A percentile compares a stretch with the other conserved stretches of the same genome.
These are phyloP conservation scores for Coffea eugenioides DNA, from an alignment of 257 asterid species.

Conservation along the genomic window DNA sequence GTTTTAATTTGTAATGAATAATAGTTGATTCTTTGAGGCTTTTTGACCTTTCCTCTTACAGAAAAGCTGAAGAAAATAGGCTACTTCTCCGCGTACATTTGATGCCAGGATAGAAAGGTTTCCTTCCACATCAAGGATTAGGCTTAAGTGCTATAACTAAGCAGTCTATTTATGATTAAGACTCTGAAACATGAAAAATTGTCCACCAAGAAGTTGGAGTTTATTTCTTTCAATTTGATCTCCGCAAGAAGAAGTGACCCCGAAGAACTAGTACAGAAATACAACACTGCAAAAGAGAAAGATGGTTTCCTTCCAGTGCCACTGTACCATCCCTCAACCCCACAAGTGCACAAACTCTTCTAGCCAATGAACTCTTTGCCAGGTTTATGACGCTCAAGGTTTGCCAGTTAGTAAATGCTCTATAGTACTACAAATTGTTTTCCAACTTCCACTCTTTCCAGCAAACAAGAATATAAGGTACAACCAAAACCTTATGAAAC, in stretches of 20 bases:
- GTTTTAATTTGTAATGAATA: too few relatives aligned
- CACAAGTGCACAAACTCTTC: neutral
- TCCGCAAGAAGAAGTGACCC: neutral
- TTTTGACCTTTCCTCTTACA: too few relatives aligned
- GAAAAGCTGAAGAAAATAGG: too few relatives aligned
- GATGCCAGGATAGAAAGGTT: too few relatives aligned
- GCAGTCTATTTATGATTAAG: neutral
- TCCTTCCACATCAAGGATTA: too few relatives aligned
- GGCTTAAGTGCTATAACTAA: neutral
- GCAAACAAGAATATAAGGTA: neutral
- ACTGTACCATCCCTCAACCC: neutral
- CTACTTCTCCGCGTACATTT: too few relatives aligned
- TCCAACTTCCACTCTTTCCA: neutral
- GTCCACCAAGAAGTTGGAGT: neutral
- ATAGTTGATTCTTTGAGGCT: too few relatives aligned
- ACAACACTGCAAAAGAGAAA: neutral
- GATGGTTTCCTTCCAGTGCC: neutral
- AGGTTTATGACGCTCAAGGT: neutral
- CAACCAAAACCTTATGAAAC: neutral
- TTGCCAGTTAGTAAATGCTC: neutral
- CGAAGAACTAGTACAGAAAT: neutral
- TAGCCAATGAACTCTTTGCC: neutral
- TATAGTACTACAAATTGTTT: too few relatives aligned
- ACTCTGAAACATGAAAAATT: conserved; percentile 2
- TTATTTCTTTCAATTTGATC: neutral